Base-by-base conservation (phyloP, 73 alveolate species). In the Paramecium biaurelia region DNA sequence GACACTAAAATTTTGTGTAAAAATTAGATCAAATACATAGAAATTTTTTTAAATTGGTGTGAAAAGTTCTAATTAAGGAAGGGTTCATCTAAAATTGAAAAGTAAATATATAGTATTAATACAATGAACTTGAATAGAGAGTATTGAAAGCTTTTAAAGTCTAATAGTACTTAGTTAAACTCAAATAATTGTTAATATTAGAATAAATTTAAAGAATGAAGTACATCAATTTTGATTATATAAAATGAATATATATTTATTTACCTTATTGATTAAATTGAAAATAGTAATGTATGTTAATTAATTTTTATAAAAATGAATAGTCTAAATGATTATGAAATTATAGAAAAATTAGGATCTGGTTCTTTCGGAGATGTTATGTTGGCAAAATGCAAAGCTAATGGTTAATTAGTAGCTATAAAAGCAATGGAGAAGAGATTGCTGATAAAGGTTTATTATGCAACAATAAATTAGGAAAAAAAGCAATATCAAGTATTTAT, bases 401-500 rank as follows among this genome's bases (percentile, higher is more conserved):
- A 67, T 10, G 84, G 45, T 2, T 24, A 67, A 32, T 26, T 30
- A 24, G 84, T 67, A 32, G 84, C 84, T 0, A 67, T 67, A 30
- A 67, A 67, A 85, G 57, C 32, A n/a, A 18, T 53, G 30, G 68
- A 53, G 14, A 53, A 53, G 21, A 15, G 68, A 53, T 53, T 53
- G 68, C 5, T 53, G 68, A 53, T 53, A 18, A 53, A 53, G 68
- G 68, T 53, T 53, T 15, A 53, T 18, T 15, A 53, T 5, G 28
- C 23, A 53, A 53, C 30, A 4, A 53, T 53, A 53, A 53, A 20
- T 5, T 35, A 92, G 92, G 92, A 92, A 67, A 92, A 59, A 72
- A 70, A 92, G 18, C 49, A 68, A 57, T 87, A 92, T 45, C 21
- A 76, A 42, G 92, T 88, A 14, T 85, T 58, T 67, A 92, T 74